Percentiles rank a stretch among this genome's conserved stretches.
phyloP scores from a whole-genome alignment of 495 filamentous ascomycete species.

The Xylaria curta region DNA sequence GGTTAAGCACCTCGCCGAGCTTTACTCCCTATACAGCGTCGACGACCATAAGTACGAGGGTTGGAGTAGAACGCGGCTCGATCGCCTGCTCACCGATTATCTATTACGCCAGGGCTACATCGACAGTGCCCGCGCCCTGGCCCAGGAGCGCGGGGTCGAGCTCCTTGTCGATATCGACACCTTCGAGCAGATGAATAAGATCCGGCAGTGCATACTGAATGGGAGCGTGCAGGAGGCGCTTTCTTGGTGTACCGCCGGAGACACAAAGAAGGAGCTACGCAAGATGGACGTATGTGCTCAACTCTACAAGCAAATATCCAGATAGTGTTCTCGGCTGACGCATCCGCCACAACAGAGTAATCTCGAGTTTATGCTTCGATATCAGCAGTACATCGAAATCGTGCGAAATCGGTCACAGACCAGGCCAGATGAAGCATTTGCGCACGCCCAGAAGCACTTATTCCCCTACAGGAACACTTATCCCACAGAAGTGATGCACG shows the following conservation, averaged over 20 bases:
- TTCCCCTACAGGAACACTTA: conserved; percentile 69
- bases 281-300: conserved; percentile 72
- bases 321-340: conserved; percentile 1
- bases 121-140: conserved; percentile 76
- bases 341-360: conserved; percentile 63
- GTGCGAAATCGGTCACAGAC: conserved; percentile 65
- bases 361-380: conserved; percentile 90
- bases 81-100: conserved; percentile 89
- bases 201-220: conserved; percentile 71
- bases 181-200: conserved; percentile 80
- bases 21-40: conserved; percentile 80
- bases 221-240: conserved; percentile 80
- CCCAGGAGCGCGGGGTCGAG: conserved; percentile 66
- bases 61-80: conserved; percentile 82
- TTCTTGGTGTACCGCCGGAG: conserved; percentile 76
- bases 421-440: conserved; percentile 76
- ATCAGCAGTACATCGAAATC: conserved; percentile 95
- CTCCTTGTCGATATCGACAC: conserved; percentile 88
- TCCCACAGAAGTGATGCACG: conserved; percentile 69
- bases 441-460: conserved; percentile 82
- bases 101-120: conserved; percentile 82
- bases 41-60: conserved; percentile 93
- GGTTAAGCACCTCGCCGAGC: conserved; percentile 76
- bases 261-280: conserved; percentile 87
- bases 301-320: not conserved